Evolutionary conservation across 176 grass and related monocot species (phyloP), one percentile per base, ranked within the genome.

Genomic region (Poa annua): DNA sequence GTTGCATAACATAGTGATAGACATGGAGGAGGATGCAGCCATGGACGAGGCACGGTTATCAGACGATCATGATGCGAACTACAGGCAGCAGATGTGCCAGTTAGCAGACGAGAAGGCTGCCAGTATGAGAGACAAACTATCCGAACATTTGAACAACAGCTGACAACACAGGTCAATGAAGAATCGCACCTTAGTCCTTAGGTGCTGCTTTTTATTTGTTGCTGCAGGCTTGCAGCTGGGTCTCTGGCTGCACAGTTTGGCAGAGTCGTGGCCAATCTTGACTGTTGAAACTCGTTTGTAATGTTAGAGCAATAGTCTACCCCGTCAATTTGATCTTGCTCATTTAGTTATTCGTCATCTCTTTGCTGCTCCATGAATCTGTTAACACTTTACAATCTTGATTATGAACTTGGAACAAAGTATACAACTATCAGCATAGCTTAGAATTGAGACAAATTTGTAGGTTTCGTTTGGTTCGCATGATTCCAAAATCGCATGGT

Each of bases 1-100:
- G 82, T 60, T 97, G 79, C 92, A 95, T 51, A 98, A 98, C 77
- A 95, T 98, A 56, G 64, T 88, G 16, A 90, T 98, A 63, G 88
- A 91, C 67, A 75, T 93, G 66, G 81, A 88, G 66, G 81, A 88
- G 75, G 92, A 89, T 59, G 55, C 86, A 81, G 80, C 82, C 6
- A 81, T 54, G 72, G 87, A 66, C 0, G 81, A 91, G 42, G 15
- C 36, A 13, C 55, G 4, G 12, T 15, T 60, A 3, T 90, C 47
- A 10, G 73, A 83, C 3, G 32, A 93, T 6, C 93, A 92, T 21
- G 96, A 99, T 4, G 52, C 14, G 2, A 92, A 86, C 22, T 96
- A 96, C 79, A 99, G 83, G 80, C 83, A 86, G 62, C 92, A 93
- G 67, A 49, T 93, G 32, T 99, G 93, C 33, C 85, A 84, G 24